A percentile compares a stretch with the other conserved stretches of the same genome.
phyloP scores from a whole-genome alignment of 495 filamentous ascomycete species.

The Aspergillus sclerotiicarbonarius region DNA sequence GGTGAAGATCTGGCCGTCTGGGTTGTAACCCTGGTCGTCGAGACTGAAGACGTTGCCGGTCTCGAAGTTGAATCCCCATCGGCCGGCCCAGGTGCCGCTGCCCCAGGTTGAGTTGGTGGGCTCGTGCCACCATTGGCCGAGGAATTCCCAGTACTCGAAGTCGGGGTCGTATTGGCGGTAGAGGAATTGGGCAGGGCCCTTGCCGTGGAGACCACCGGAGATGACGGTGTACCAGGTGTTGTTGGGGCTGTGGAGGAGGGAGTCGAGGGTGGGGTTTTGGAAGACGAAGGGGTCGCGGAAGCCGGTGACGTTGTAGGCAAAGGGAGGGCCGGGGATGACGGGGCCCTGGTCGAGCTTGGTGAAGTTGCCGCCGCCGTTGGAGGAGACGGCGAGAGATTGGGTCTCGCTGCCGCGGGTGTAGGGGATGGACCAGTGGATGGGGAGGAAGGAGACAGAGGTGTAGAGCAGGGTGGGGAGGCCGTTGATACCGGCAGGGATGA shows the following conservation, averaged over 20 bases:
- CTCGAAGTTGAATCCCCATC: conserved; percentile 26
- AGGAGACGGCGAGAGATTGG: conserved; percentile 22
- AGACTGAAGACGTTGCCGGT: conserved; percentile 19
- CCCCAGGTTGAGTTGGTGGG: conserved; percentile 23
- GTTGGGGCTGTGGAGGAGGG: background rate
- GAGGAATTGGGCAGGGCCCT: conserved; percentile 20
- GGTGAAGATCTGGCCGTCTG: conserved; percentile 15
- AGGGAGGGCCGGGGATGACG: conserved; percentile 18
- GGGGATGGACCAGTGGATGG: conserved; percentile 28
- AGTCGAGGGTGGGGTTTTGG: conserved; percentile 18
- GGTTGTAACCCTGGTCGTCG: conserved; percentile 18
- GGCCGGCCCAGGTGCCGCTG: conserved; percentile 20
- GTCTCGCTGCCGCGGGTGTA: conserved; percentile 23
- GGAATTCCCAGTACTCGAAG: conserved; percentile 25
- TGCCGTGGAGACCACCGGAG: conserved; percentile 19
- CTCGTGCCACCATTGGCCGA: conserved; percentile 23
- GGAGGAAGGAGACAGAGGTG: conserved; percentile 22
- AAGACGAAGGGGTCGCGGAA: conserved; percentile 27
- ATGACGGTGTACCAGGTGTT: conserved; percentile 22
- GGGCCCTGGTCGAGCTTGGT: conserved; percentile 19
- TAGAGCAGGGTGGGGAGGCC: conserved; percentile 23
- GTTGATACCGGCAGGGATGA: conserved; percentile 21
- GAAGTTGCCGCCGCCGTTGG: conserved; percentile 21
- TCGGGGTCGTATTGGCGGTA: conserved; percentile 19
- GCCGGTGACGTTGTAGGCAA: conserved; percentile 17